These are phyloP conservation scores for Populus trichocarpa DNA, from an alignment of 441 rosid genomes.

Conservation along the genomic window DNA sequence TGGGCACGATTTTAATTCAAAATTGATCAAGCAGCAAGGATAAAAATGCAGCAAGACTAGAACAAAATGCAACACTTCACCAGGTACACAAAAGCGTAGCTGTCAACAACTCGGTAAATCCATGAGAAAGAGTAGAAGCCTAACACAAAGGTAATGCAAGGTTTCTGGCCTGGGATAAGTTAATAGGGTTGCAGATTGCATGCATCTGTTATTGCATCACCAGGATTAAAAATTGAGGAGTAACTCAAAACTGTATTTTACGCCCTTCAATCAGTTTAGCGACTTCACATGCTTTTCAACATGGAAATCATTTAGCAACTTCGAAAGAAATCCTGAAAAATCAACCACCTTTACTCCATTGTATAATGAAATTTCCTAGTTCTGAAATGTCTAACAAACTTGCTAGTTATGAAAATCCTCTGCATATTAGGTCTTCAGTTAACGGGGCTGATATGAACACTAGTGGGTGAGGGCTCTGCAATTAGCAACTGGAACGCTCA, in stretches of 20 bases:
- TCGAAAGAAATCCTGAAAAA: not conserved
- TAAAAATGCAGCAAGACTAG: not conserved
- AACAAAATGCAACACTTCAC: not conserved
- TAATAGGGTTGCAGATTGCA: no score
- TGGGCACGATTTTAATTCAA: not conserved
- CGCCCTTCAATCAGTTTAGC: not conserved
- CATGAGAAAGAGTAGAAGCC: not conserved
- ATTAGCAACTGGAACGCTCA: not conserved
- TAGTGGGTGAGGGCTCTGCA: not conserved
- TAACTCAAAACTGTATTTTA: no score
- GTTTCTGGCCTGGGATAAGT: not conserved
- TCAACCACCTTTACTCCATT: not conserved
- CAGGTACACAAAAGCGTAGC: not conserved
- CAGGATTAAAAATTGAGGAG: no score
- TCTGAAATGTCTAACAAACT: not conserved
- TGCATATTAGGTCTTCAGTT: not conserved
- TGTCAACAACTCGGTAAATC: not conserved
- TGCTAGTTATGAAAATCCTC: not conserved
- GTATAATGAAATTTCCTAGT: not conserved
- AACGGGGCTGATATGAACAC: not conserved
- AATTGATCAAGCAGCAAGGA: not conserved
- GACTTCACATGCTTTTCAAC: not conserved
- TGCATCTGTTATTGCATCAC: no score
- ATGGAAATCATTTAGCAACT: not conserved
- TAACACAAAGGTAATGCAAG: not conserved